phyloP scores from a whole-genome alignment of 257 asterid genomes.

The Galeopsis tetrahit region DNA sequence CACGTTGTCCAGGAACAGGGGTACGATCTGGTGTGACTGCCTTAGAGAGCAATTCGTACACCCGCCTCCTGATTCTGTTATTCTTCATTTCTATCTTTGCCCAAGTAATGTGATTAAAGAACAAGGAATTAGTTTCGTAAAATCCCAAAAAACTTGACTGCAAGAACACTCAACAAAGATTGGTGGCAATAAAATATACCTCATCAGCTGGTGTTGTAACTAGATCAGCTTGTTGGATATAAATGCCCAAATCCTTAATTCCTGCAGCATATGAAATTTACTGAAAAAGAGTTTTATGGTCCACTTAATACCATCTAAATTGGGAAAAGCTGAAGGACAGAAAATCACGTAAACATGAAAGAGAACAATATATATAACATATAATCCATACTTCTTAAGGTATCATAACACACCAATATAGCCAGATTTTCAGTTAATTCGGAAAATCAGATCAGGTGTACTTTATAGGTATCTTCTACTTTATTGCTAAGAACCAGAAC shows the following conservation, averaged over 20 bases:
- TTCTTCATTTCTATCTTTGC: slow-evolving; percentile 86
- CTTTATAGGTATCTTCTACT: slow-evolving; percentile 4
- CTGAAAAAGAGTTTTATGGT: neutral
- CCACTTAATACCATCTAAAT: neutral
- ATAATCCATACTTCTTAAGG: neutral
- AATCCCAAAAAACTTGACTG: neutral
- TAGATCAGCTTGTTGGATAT: slow-evolving; percentile 65
- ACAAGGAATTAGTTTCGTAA: slow-evolving; percentile 28
- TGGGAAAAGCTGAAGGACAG: neutral
- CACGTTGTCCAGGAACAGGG: slow-evolving; percentile 54
- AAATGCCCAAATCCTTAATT: slow-evolving; percentile 59
- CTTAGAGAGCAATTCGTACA: slow-evolving; percentile 82
- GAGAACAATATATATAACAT: slow-evolving; percentile 6
- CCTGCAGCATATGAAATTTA: slow-evolving; percentile 49
- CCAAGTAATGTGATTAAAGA: slow-evolving; percentile 36
- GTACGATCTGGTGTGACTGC: slow-evolving; percentile 55
- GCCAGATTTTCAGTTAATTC: neutral
- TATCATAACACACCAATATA: slow-evolving; percentile 5
- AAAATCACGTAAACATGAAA: slow-evolving; percentile 12
- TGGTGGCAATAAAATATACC: slow-evolving; percentile 48
- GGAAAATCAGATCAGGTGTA: neutral
- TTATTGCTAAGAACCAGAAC: neutral
- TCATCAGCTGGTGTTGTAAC: slow-evolving; percentile 73
- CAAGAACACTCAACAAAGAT: slow-evolving; percentile 8
- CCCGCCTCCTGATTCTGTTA: slow-evolving; percentile 81